These are phyloP conservation scores for Laetiporus sulphureus DNA, from an alignment of 1,284 basidiomycete genomes.

Conservation along the genomic window DNA sequence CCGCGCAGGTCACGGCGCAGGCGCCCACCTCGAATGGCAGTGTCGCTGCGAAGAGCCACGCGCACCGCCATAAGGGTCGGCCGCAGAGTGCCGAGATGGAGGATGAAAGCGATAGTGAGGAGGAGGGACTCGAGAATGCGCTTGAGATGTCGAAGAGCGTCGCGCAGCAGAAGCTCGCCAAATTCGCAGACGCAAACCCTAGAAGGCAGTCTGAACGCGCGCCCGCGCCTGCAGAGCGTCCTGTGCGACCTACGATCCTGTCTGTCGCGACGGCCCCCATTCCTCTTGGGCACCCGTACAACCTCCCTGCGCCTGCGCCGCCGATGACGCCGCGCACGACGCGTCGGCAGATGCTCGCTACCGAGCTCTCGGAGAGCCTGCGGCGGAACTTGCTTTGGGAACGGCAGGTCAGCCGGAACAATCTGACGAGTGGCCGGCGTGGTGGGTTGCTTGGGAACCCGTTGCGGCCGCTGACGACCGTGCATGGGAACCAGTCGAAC, in stretches of 20 bases:
- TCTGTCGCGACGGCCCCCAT: conserved; percentile 40
- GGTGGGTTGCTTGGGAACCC: conserved; percentile 23
- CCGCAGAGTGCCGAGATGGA: conserved; percentile 67
- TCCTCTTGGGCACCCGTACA: conserved; percentile 65
- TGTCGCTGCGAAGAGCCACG: conserved; percentile 20
- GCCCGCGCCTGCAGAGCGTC: conserved; percentile 16
- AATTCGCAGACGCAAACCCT: conserved; percentile 36
- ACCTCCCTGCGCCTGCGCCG: conserved; percentile 57
- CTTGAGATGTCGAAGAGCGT: conserved; percentile 54
- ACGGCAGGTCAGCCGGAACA: conserved; percentile 26
- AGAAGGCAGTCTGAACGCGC: conserved; percentile 24
- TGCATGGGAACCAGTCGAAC: conserved; percentile 21
- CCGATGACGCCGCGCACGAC: conserved; percentile 84
- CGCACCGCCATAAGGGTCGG: conserved; percentile 54
- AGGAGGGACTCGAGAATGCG: conserved; percentile 36
- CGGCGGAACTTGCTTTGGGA: conserved; percentile 3
- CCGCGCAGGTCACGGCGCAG: conserved; percentile 47
- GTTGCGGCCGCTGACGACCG: conserved; percentile 36
- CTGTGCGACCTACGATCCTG: conserved; percentile 18
- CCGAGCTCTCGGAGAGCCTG: conserved; percentile 69
- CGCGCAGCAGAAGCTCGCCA: conserved; percentile 54
- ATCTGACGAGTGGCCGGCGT: neutral
- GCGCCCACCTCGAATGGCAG: conserved; percentile 13
- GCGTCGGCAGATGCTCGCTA: conserved; percentile 75
- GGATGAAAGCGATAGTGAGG: conserved; percentile 55